Conservation (phyloP, 257 asterid genomes). For the Fraxinus anomala region DNA sequence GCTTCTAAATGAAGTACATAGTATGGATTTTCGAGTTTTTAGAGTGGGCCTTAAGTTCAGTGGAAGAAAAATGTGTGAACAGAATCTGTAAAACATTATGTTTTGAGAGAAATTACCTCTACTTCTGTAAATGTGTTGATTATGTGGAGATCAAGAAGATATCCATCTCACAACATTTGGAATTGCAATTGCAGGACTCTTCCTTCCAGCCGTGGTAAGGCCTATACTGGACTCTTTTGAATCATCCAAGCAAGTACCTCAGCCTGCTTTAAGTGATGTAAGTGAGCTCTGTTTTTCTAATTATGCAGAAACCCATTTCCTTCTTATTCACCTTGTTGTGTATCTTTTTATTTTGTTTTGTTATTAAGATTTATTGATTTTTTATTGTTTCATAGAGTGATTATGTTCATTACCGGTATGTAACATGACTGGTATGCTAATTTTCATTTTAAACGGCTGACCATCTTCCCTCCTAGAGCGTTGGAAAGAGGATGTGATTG, state of each 20-base stretch:
- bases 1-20: constrained; percentile 12
- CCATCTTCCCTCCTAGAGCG: not conserved
- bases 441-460: not conserved
- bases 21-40: not conserved
- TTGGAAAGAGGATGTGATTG: not conserved
- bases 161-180: constrained; percentile 24
- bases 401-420: not conserved
- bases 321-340: not conserved
- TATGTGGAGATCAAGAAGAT: too few species aligned
- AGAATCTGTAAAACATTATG: not conserved
- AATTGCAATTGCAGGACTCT: constrained; percentile 61
- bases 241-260: constrained; percentile 75
- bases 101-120: not conserved
- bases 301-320: not conserved
- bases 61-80: not conserved
- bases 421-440: not conserved
- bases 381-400: not conserved
- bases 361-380: not conserved
- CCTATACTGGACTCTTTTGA: constrained; percentile 88
- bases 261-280: constrained; percentile 70
- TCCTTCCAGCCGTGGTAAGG: constrained; percentile 96
- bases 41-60: not conserved
- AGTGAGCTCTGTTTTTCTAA: constrained; percentile 29
- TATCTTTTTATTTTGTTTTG: not conserved
- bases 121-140: not conserved